Percentiles rank a stretch among this genome's conserved stretches.
Conservation (phyloP, 371 early-diverging fungal species). For the Mortierella sp. region DNA sequence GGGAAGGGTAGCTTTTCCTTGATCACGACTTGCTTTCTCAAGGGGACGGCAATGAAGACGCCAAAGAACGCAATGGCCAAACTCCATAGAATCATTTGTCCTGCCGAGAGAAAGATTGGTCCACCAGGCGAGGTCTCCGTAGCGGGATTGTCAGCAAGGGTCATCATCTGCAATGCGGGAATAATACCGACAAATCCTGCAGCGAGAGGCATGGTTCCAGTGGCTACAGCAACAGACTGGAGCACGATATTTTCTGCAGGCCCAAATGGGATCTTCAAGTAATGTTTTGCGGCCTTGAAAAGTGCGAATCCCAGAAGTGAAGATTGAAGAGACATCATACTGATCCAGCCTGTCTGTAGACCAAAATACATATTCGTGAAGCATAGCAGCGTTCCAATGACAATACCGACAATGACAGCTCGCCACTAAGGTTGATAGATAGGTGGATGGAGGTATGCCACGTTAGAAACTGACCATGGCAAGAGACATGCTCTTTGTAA, state of each 20-base stretch:
- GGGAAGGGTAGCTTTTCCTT: conserved; percentile 88
- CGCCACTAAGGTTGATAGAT: conserved; percentile 30
- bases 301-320: conserved; percentile 83
- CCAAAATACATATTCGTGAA: conserved; percentile 92
- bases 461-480: neutral
- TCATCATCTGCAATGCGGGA: conserved; percentile 78
- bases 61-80: conserved; percentile 90
- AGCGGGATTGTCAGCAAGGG: conserved; percentile 34
- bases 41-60: conserved; percentile 90
- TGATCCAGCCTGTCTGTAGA: conserved; percentile 89
- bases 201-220: conserved; percentile 89
- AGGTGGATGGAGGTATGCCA: neutral
- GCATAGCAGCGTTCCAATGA: conserved; percentile 79
- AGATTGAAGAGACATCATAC: conserved; percentile 90
- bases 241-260: conserved; percentile 86
- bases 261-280: conserved; percentile 68
- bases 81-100: conserved; percentile 77
- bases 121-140: too few relatives aligned
- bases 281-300: conserved; percentile 71
- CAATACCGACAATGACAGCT: conserved; percentile 47
- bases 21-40: conserved; percentile 84
- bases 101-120: conserved; percentile 24
- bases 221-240: conserved; percentile 87
- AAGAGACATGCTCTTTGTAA: too few relatives aligned
- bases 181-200: conserved; percentile 86